These are phyloP conservation scores for Pichia sp. DNA, from an alignment of 1,139 yeast genomes.

Conservation along the genomic window DNA sequence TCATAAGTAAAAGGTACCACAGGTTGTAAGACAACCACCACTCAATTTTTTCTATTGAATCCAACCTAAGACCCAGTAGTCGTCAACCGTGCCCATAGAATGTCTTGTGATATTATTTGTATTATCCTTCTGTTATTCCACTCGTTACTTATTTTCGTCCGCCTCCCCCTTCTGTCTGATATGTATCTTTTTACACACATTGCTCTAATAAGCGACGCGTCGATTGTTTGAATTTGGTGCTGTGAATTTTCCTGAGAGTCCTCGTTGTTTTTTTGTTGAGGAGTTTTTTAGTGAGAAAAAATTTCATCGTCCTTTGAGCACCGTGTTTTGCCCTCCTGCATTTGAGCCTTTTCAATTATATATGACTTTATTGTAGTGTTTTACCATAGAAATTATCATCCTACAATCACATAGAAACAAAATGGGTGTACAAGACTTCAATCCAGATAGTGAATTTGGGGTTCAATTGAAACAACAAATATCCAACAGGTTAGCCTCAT, in stretches of 20 bases:
- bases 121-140: background rate
- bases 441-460: constrained; percentile 29
- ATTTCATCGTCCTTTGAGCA: background rate
- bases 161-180: background rate
- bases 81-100: no score
- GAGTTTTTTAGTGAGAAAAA: background rate
- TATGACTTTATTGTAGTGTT: background rate
- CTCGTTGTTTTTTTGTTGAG: background rate
- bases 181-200: background rate
- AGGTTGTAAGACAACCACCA: background rate
- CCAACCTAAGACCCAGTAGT: no score
- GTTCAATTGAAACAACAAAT: constrained; percentile 28
- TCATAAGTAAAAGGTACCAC: background rate
- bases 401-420: background rate
- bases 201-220: background rate
- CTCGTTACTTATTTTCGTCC: background rate
- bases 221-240: background rate
- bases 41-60: no score
- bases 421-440: constrained; percentile 22
- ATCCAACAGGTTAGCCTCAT: constrained; percentile 22
- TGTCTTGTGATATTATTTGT: no score
- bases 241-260: no score
- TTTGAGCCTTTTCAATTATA: background rate
- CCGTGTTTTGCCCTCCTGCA: background rate
- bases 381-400: background rate